Evolutionary conservation across 768 basidiomycete species (phyloP).

Genomic region (Gautieria morchelliformis): DNA sequence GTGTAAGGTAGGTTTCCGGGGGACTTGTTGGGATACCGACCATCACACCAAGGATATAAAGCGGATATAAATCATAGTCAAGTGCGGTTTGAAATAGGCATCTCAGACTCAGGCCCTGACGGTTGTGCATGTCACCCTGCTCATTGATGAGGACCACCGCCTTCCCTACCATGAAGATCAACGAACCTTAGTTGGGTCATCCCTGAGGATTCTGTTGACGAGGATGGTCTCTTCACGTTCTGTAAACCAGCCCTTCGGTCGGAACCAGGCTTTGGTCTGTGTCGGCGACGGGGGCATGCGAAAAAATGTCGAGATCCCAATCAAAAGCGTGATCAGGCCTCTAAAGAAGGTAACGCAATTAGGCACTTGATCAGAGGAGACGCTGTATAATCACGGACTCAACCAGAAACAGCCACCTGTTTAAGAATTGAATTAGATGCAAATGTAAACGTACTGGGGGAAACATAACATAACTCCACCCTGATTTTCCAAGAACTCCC

Average conservation of each 20-base stretch:
- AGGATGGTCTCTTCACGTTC: constrained; percentile 53
- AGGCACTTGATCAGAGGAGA: background rate
- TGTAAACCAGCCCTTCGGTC: constrained; percentile 55
- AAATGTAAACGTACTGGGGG: too few species aligned
- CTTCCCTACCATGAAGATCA: too few species aligned
- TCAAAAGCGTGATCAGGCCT: constrained; percentile 39
- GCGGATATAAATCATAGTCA: constrained; percentile 59
- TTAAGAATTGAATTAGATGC: background rate
- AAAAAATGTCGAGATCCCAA: constrained; percentile 48
- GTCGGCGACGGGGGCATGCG: constrained; percentile 51
- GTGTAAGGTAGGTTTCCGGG: constrained; percentile 47
- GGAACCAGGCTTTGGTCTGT: constrained; percentile 47
- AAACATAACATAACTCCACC: constrained; percentile 34
- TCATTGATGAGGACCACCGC: background rate
- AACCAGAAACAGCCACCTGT: constrained; percentile 51
- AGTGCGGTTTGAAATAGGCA: constrained; percentile 44
- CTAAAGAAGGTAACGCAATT: constrained; percentile 13
- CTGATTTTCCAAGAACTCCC: constrained; percentile 40
- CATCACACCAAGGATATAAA: constrained; percentile 49
- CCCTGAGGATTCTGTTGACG: constrained; percentile 49
- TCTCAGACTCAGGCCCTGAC: constrained; percentile 43
- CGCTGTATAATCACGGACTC: constrained; percentile 24
- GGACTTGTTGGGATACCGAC: constrained; percentile 41
- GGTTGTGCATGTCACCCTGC: constrained; percentile 61
- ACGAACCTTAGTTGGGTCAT: constrained; percentile 48